Evolutionary conservation across 495 filamentous ascomycete species (phyloP), one percentile per base, ranked within the genome.

Genomic region (Astrocystis sublimbata): DNA sequence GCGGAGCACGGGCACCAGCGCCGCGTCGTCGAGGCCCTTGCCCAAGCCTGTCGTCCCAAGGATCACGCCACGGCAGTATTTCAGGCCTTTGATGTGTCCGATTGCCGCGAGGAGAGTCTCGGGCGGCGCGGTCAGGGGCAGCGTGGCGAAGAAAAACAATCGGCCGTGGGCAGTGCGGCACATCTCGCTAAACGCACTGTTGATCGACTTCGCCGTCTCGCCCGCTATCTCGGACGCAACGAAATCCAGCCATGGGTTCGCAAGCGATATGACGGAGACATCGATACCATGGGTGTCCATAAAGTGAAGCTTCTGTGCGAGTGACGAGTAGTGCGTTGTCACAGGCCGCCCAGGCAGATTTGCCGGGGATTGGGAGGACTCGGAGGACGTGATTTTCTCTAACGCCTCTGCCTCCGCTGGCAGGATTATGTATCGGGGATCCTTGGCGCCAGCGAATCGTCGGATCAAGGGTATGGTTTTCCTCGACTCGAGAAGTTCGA

Each of bases 231-330:
- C 65, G 0, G 86, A 66, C 0, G 83, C 77, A 0, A 97, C 78
- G 70, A 96, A 97, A 73, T 97, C 93, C 1, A 98, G 84, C 93
- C 93, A 98, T 1, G 93, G 93, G 71, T 98, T 98, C 23, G 93
- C 93, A 43, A 97, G 88, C 0, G 89, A 93, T 70, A 98, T 85
- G 8, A 97, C 88, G 17, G 91, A 96, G 56, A 86, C 86, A 69
- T 88, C 83, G 68, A 98, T 97, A 24, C 74, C 72, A 70, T 98
- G 93, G 6, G 76, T 82, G 68, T 90, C 81, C 93, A 98, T 98
- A 76, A 98, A 98, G 19, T 81, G 74, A 5, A 97, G 79, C 56
- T 96, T 97, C 58, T 88, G 78, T 4, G 75, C 71, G 58, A 92
- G 85, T 50, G 88, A 86, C 57, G 83, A 88, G 74, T 90, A 94